Evolutionary conservation across 805 yeast species (phyloP).

Genomic region (Nematodospora valgi): DNA sequence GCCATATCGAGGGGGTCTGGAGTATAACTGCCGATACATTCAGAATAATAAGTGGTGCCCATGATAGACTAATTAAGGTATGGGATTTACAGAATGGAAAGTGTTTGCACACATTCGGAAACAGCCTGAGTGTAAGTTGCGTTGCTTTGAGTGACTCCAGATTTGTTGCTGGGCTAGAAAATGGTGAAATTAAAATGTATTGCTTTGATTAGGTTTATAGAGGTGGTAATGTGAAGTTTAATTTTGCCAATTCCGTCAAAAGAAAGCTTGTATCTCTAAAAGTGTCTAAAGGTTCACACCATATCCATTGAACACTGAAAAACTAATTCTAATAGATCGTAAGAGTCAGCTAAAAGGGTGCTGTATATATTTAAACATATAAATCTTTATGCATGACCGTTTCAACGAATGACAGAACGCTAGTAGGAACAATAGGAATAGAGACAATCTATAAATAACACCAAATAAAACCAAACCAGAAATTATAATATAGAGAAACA

Average conservation of each 20-base stretch:
- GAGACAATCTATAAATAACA: too few relatives aligned
- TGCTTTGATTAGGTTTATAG: constrained; percentile 52
- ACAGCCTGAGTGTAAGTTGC: constrained; percentile 55
- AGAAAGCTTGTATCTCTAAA: neutral
- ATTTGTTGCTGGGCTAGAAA: constrained; percentile 86
- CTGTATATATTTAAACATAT: too few relatives aligned
- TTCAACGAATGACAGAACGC: too few relatives aligned
- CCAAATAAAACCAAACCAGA: too few relatives aligned
- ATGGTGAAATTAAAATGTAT: constrained; percentile 82
- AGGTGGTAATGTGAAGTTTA: neutral
- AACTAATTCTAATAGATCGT: too few relatives aligned
- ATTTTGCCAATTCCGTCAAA: constrained; percentile 2
- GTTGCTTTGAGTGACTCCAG: constrained; percentile 88
- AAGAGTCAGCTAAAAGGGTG: too few relatives aligned
- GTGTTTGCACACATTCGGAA: constrained; percentile 90
- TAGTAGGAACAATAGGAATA: too few relatives aligned
- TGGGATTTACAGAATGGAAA: constrained; percentile 97
- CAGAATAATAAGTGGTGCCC: constrained; percentile 91
- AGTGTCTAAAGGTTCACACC: too few relatives aligned
- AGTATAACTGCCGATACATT: constrained; percentile 94
- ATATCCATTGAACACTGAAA: too few relatives aligned
- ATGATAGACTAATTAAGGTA: constrained; percentile 82
- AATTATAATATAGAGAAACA: too few relatives aligned
- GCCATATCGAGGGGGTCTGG: constrained; percentile 99
- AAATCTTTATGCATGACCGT: too few relatives aligned